Evolutionary conservation across 148 eudicot genomes (phyloP).

Genomic region (Fagopyrum homotropicum): DNA sequence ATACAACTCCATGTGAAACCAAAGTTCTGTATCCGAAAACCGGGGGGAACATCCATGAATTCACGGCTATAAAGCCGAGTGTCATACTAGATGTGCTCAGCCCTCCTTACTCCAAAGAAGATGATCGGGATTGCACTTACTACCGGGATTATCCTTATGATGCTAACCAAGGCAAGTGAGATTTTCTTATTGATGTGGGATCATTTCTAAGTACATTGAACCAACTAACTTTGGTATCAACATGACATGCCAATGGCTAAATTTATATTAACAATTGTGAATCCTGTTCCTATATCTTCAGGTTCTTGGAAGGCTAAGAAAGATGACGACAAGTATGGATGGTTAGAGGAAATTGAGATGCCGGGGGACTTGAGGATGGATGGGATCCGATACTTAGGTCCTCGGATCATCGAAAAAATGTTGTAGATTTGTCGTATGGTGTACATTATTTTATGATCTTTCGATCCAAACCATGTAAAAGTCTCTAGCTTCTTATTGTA

Average conservation of each 20-base stretch:
- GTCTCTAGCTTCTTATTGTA: no score
- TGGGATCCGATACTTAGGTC: constrained; percentile 56
- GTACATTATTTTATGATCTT: no score
- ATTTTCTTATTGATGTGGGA: no score
- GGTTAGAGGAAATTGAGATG: constrained; percentile 68
- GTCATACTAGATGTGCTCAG: constrained; percentile 79
- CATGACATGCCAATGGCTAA: no score
- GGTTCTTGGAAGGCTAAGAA: constrained; percentile 21
- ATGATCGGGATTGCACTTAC: constrained; percentile 73
- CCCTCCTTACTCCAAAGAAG: constrained; percentile 80
- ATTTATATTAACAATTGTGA: neutral
- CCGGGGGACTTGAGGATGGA: constrained; percentile 61
- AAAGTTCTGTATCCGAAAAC: constrained; percentile 74
- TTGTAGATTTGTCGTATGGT: no score
- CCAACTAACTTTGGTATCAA: no score
- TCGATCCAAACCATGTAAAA: no score
- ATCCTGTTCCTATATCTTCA: constrained; percentile 13
- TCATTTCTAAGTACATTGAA: no score
- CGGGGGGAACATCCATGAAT: constrained; percentile 85
- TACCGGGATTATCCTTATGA: constrained; percentile 37
- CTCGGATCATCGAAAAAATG: constrained; percentile 28
- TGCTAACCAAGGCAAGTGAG: constrained; percentile 32
- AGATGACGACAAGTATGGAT: constrained; percentile 36
- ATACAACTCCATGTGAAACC: constrained; percentile 59
- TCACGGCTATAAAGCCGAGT: constrained; percentile 78